Conservation (phyloP, 768 basidiomycete species). For the Leccinum subtestaceum region DNA sequence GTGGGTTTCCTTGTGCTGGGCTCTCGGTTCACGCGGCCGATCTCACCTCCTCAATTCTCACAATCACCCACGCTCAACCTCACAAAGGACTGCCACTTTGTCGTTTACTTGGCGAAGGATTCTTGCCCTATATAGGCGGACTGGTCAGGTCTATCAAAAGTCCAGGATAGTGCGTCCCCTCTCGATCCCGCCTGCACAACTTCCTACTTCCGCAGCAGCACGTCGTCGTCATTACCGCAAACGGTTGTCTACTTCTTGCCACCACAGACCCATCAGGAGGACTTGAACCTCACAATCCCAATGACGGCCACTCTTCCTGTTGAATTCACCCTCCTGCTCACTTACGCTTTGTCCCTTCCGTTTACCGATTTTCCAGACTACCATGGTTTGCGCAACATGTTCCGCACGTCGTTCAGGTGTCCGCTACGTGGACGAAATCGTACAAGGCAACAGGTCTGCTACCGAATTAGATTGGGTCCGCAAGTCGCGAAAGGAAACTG, state of each 20-base stretch:
- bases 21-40: too few species aligned
- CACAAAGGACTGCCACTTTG: too few species aligned
- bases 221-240: conserved; percentile 13
- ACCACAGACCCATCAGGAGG: conserved; percentile 12
- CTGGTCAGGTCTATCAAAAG: too few species aligned
- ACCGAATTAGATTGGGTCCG: conserved; percentile 47
- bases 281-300: conserved; percentile 31
- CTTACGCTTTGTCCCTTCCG: conserved; percentile 75
- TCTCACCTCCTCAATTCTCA: too few species aligned
- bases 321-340: conserved; percentile 78
- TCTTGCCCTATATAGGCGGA: too few species aligned
- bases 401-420: conserved; percentile 55
- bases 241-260: conserved; percentile 19
- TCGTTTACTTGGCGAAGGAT: too few species aligned
- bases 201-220: conserved; percentile 8
- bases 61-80: too few species aligned
- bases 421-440: conserved; percentile 31
- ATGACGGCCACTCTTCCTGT: conserved; percentile 75
- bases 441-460: conserved; percentile 13
- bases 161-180: conserved; percentile 1
- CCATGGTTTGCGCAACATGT: conserved; percentile 72
- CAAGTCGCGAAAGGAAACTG: conserved; percentile 30
- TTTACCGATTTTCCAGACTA: conserved; percentile 92
- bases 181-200: conserved; percentile 8
- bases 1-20: too few species aligned